These are phyloP conservation scores for Chimonanthus praecox DNA, from an alignment of 164 flowering plant genomes.

Conservation along the genomic window DNA sequence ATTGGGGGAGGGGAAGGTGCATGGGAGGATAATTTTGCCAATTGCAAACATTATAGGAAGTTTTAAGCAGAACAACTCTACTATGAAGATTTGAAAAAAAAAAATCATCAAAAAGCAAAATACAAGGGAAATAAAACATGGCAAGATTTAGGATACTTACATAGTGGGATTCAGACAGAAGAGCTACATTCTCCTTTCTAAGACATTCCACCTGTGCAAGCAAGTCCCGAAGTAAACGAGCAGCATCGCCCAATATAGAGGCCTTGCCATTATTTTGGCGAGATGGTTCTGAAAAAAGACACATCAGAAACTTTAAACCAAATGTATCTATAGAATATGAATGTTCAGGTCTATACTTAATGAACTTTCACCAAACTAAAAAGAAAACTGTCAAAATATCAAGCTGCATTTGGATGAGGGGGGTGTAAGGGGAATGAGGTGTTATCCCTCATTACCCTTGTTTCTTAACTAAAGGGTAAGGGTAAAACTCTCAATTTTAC, in stretches of 20 bases:
- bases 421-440: too few species aligned
- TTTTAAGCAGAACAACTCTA: neutral
- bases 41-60: too few species aligned
- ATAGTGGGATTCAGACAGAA: slow-evolving; percentile 53
- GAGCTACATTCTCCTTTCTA: slow-evolving; percentile 43
- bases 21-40: neutral
- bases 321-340: too few species aligned
- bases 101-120: neutral
- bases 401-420: too few species aligned
- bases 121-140: neutral
- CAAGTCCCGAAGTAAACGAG: slow-evolving; percentile 38
- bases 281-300: slow-evolving; percentile 28
- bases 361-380: too few species aligned
- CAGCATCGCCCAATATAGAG: slow-evolving; percentile 42
- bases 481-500: too few species aligned
- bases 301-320: neutral
- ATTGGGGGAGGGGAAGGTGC: neutral
- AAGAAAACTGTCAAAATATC: too few species aligned
- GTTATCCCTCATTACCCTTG: too few species aligned
- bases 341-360: too few species aligned
- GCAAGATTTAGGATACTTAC: slow-evolving; percentile 28
- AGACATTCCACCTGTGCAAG: slow-evolving; percentile 40
- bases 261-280: slow-evolving; percentile 56
- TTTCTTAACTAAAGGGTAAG: too few species aligned
- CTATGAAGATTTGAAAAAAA: neutral